Base-by-base conservation (phyloP, 805 yeast genomes). In the Saturnispora galanensis region DNA sequence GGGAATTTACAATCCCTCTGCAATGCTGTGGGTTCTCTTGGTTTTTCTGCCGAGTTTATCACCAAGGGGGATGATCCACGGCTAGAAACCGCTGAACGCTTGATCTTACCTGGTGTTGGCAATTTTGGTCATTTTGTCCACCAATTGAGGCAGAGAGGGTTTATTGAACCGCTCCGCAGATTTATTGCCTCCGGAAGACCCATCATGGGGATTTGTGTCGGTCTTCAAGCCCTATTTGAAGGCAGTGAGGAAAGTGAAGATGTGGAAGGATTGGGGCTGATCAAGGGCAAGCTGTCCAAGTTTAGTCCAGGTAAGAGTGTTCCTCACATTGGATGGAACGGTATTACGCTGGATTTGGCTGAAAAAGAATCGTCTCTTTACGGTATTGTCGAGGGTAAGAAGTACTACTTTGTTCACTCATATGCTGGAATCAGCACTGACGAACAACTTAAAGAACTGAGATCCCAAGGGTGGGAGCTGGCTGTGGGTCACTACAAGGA, bases 321-420 rank as follows among this genome's bases (percentile, higher is more conserved):
- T 7, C 99, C 99, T 1, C 89, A 86, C 53, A 90, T 93, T 51
- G 99, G 99, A 15, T 93, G 99, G 99, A 90, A 88, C 59, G 56
- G 61, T 3, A 43, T 52, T 31, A 35, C 35, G 1, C 47, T 55
- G 12, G 53, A 56, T 0, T 44, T 50, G n/a, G 48, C 52, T 28
- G 34, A 34, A 7, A 34, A 44, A 4, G 34, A 38, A 6, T 46
- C 56, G 41, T 57, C 67, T 1, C 66, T 84, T 21, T 90, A 69
- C 59, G 83, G 84, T 2, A 64, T 93, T 42, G 76, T 77, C 50
- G 79, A 82, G 26, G 65, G 64, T 38, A 74, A 76, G 52, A 83
- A 86, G 59, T 93, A 85, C 65, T 93, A 93, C 65, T 93, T 87
- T 66, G 98, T 93, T 55, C 97, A 93, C 65, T 87, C 97, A 0